Conservation (phyloP, 2,329 filamentous ascomycete species). For the Clonostachys chloroleuca region DNA sequence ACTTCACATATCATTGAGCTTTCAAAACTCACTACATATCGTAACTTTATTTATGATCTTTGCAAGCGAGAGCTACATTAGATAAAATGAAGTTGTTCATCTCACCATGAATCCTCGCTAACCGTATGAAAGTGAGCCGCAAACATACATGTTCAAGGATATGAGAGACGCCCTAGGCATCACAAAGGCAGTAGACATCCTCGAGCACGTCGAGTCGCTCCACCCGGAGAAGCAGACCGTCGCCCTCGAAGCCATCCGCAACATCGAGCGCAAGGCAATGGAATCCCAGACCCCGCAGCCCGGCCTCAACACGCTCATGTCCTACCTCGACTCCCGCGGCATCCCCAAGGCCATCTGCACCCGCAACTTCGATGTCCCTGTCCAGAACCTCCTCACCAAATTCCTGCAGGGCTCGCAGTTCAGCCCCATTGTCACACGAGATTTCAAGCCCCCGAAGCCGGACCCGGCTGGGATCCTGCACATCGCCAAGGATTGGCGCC, state of each 20-base stretch:
- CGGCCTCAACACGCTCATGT: constrained; percentile 74
- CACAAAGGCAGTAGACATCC: constrained; percentile 70
- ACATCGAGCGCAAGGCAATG: constrained; percentile 82
- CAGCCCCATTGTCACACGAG: constrained; percentile 76
- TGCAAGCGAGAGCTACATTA: neutral
- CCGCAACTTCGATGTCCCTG: constrained; percentile 83
- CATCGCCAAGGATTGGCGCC: constrained; percentile 73
- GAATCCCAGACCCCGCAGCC: constrained; percentile 73
- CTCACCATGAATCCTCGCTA: neutral
- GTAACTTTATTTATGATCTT: too few species aligned
- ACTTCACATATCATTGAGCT: neutral
- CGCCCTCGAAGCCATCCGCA: constrained; percentile 70
- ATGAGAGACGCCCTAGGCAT: constrained; percentile 79
- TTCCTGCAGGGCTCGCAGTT: constrained; percentile 69
- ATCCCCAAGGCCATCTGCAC: constrained; percentile 86
- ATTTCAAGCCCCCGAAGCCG: constrained; percentile 80
- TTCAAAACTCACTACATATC: neutral
- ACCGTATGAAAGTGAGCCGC: constrained; percentile 63
- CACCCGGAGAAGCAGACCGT: constrained; percentile 52
- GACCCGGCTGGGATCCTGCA: constrained; percentile 83
- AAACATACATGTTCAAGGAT: constrained; percentile 91
- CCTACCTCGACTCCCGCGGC: constrained; percentile 65
- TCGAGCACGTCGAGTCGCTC: constrained; percentile 79
- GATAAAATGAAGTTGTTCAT: neutral
- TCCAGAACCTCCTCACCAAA: constrained; percentile 67